Evolutionary conservation across 192 early-diverging fungal species (phyloP).

Genomic region (Geranomyces variabilis): DNA sequence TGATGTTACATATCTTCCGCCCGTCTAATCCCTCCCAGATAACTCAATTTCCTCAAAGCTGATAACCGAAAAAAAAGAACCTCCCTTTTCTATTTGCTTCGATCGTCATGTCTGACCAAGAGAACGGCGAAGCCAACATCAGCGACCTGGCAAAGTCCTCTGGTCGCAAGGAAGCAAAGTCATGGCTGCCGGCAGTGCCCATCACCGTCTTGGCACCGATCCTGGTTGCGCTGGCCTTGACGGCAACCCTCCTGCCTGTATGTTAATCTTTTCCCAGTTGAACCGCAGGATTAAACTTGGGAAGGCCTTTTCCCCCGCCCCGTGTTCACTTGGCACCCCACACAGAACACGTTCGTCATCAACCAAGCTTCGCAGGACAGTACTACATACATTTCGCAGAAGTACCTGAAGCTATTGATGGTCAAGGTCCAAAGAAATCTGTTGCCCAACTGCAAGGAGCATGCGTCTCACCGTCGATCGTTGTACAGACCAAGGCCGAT

Average conservation of each 20-base stretch:
- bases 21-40: no score
- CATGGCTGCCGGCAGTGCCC: conserved; percentile 19
- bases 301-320: background rate
- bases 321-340: background rate
- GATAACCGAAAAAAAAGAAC: no score
- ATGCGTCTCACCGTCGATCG: no score
- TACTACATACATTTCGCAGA: no score
- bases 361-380: conserved; percentile 5
- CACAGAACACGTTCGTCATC: conserved; percentile 1
- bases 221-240: conserved; percentile 18
- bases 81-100: no score
- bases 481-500: no score
- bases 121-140: background rate
- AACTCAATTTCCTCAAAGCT: no score
- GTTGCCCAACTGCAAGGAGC: no score
- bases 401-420: no score
- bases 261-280: background rate
- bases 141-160: conserved; percentile 14
- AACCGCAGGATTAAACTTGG: background rate
- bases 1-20: no score
- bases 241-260: conserved; percentile 10
- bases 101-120: background rate
- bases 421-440: no score
- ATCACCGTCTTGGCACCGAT: conserved; percentile 23
- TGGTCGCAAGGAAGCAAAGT: background rate